These are phyloP conservation scores for Ganoderma resinaceum DNA, from an alignment of 1,284 basidiomycete genomes.

Conservation along the genomic window DNA sequence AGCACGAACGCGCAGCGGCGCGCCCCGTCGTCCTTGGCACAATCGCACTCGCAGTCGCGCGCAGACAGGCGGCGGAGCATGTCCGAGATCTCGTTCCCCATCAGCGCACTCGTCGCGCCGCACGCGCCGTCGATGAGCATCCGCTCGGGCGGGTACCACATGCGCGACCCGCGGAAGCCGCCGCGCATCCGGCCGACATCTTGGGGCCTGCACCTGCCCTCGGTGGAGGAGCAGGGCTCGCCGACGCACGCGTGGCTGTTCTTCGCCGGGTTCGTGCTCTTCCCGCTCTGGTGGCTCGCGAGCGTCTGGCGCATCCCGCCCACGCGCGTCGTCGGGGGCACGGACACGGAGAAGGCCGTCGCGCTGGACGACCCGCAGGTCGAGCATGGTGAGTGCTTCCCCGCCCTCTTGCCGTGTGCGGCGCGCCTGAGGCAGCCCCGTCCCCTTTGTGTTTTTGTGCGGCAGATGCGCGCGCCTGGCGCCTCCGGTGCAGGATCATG, in stretches of 20 bases:
- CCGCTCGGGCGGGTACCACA: constrained; percentile 67
- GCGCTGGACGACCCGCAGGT: constrained; percentile 79
- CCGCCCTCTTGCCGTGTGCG: constrained; percentile 2
- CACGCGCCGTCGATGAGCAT: constrained; percentile 70
- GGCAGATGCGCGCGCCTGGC: constrained; percentile 74
- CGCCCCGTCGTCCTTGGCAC: background rate
- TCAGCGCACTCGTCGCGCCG: constrained; percentile 76
- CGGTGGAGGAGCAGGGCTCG: constrained; percentile 63
- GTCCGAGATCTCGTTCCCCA: constrained; percentile 66
- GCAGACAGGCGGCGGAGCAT: constrained; percentile 36
- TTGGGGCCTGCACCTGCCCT: constrained; percentile 63
- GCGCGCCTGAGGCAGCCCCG: constrained; percentile 16
- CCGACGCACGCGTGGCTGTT: constrained; percentile 78
- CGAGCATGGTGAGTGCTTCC: constrained; percentile 64
- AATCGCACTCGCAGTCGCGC: background rate
- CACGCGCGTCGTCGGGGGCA: constrained; percentile 66
- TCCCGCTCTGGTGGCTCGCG: constrained; percentile 83
- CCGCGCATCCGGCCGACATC: constrained; percentile 61
- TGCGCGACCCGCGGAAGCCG: constrained; percentile 79
- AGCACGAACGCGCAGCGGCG: constrained; percentile 18
- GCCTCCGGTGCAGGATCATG: constrained; percentile 76
- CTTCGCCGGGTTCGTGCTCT: constrained; percentile 75
- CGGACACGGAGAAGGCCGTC: constrained; percentile 72
- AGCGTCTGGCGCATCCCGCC: constrained; percentile 62
- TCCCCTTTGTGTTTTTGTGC: background rate